Evolutionary conservation across 352 stramenopile species (phyloP).

Genomic region (Thalassiosira gravida): DNA sequence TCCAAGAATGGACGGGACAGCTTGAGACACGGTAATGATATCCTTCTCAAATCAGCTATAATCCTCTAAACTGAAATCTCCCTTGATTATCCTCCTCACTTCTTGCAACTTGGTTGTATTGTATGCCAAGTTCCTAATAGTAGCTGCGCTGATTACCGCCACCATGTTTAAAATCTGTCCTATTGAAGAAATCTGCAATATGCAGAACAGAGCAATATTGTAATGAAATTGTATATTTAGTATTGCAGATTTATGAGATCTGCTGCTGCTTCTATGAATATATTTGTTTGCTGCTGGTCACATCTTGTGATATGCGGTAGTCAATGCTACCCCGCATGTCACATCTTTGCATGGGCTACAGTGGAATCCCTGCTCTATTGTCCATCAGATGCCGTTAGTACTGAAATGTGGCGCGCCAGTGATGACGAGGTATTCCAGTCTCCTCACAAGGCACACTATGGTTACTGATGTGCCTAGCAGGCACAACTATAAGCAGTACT

Average conservation of each 20-base stretch:
- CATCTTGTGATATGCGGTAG: too few relatives aligned
- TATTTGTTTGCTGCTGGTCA: too few relatives aligned
- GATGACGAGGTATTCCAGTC: too few relatives aligned
- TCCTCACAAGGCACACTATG: too few relatives aligned
- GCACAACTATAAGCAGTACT: too few relatives aligned
- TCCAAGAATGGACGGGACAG: neutral
- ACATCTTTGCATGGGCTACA: too few relatives aligned
- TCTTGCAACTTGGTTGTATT: neutral
- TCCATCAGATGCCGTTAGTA: too few relatives aligned
- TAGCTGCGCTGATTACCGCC: neutral
- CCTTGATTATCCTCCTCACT: neutral
- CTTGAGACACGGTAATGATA: neutral
- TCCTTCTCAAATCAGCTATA: neutral
- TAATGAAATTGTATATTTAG: neutral
- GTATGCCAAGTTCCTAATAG: neutral
- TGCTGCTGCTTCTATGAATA: neutral
- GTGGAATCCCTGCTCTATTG: too few relatives aligned
- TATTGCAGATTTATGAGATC: neutral
- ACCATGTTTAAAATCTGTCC: neutral
- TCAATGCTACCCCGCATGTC: too few relatives aligned
- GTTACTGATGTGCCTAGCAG: too few relatives aligned
- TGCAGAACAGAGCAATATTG: neutral
- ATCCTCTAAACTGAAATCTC: neutral
- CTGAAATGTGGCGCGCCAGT: too few relatives aligned
- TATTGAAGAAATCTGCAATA: neutral